These are phyloP conservation scores for Periglandula ipomoeae DNA, from an alignment of 2,329 filamentous ascomycete genomes.

Conservation along the genomic window DNA sequence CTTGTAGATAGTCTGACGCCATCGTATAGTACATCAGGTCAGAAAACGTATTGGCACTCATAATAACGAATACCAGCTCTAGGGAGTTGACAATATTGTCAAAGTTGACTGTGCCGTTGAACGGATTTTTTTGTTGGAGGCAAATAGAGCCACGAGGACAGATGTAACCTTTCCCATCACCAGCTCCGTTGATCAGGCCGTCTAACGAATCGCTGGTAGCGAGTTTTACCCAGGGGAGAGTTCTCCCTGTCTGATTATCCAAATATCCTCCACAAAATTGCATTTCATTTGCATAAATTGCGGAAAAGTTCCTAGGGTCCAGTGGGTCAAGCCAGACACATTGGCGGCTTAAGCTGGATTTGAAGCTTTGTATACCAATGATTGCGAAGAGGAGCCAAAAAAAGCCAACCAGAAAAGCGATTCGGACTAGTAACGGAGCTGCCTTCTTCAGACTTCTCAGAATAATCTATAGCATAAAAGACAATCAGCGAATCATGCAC, in stretches of 20 bases:
- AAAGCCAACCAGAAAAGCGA: constrained; percentile 89
- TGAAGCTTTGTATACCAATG: constrained; percentile 93
- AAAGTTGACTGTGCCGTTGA: constrained; percentile 80
- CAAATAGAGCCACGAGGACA: constrained; percentile 81
- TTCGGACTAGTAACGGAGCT: constrained; percentile 80
- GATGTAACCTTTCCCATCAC: constrained; percentile 69
- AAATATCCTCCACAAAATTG: constrained; percentile 85
- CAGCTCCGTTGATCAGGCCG: constrained; percentile 41
- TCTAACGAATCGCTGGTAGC: constrained; percentile 25
- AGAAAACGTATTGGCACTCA: constrained; percentile 96
- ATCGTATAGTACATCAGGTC: constrained; percentile 92
- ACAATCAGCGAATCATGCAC: constrained; percentile 7
- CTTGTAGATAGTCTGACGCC: constrained; percentile 80
- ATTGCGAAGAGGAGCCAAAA: constrained; percentile 98
- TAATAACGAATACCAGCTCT: constrained; percentile 93
- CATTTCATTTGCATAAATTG: constrained; percentile 52
- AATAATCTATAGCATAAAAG: constrained; percentile 55
- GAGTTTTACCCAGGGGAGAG: constrained; percentile 58
- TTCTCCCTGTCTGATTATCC: constrained; percentile 44
- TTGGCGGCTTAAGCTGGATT: constrained; percentile 66
- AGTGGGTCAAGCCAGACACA: constrained; percentile 68
- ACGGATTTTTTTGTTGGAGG: constrained; percentile 69
- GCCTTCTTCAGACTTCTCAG: constrained; percentile 92
- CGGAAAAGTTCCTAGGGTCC: constrained; percentile 43
- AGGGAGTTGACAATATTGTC: constrained; percentile 90